A percentile compares a stretch with the other conserved stretches of the same genome.
Evolutionary conservation across 2,329 filamentous ascomycete genomes (phyloP).

Genomic region (Dothistroma pini): DNA sequence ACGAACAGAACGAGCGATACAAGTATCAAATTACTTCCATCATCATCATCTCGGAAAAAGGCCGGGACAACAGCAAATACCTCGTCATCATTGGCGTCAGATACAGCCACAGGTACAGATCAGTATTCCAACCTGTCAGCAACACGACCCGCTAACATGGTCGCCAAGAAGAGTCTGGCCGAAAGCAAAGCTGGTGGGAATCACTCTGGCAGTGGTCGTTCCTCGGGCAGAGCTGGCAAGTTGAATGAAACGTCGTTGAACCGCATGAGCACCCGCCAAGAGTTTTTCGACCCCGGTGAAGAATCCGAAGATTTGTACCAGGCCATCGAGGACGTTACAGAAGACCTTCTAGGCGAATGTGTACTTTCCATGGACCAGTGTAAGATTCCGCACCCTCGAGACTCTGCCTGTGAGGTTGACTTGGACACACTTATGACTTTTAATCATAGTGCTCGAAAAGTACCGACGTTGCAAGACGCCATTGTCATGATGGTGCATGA

Average conservation of each 20-base stretch:
- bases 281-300: conserved; percentile 2
- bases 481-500: conserved; percentile 3
- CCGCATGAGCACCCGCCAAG: not conserved
- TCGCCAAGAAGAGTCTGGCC: not conserved
- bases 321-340: conserved; percentile 18
- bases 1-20: not conserved
- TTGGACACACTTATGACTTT: conserved; percentile 15
- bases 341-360: conserved; percentile 16
- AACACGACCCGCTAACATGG: not conserved
- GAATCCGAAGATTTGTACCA: conserved; percentile 15
- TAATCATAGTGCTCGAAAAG: conserved; percentile 9
- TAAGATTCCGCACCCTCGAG: conserved; percentile 16
- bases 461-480: conserved; percentile 1
- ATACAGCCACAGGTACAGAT: not conserved
- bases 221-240: not conserved
- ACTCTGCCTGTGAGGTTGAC: not conserved
- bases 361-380: conserved; percentile 21
- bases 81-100: not conserved
- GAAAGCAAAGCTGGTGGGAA: not conserved
- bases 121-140: not conserved
- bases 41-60: not conserved
- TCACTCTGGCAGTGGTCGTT: not conserved
- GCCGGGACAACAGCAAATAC: not conserved
- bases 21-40: not conserved
- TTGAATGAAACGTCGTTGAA: not conserved